Percentiles rank a stretch among this genome's conserved stretches.
These are phyloP conservation scores for Scedosporium aurantiacum DNA, from an alignment of 2,329 filamentous ascomycete genomes.

Conservation along the genomic window DNA sequence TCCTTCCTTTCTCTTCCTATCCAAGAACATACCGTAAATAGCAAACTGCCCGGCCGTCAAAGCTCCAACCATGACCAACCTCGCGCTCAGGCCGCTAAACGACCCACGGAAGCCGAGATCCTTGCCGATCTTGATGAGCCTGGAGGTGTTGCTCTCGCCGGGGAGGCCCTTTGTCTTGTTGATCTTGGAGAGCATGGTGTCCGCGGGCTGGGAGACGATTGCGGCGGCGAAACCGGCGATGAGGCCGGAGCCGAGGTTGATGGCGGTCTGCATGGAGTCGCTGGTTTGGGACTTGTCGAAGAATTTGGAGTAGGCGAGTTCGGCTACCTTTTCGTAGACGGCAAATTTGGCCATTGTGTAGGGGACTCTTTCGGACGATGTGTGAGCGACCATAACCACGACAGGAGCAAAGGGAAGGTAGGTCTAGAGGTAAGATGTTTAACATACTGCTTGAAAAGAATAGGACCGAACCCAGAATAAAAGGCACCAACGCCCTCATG, in stretches of 20 bases:
- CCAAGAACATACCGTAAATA: no score
- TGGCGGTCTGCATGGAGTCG: slow-evolving; percentile 58
- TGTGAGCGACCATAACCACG: no score
- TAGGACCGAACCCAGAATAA: slow-evolving; percentile 84
- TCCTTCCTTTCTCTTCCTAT: no score
- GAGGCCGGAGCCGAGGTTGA: slow-evolving; percentile 57
- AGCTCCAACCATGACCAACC: slow-evolving; percentile 52
- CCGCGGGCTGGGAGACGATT: slow-evolving; percentile 77
- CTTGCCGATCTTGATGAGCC: slow-evolving; percentile 78
- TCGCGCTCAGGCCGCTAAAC: slow-evolving; percentile 71
- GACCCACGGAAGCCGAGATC: slow-evolving; percentile 72
- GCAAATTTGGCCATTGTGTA: slow-evolving; percentile 96
- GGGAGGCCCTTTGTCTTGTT: slow-evolving; percentile 86
- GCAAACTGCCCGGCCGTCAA: slow-evolving; percentile 70
- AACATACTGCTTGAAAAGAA: slow-evolving; percentile 67
- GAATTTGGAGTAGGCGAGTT: slow-evolving; percentile 50
- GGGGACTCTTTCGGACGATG: slow-evolving; percentile 55
- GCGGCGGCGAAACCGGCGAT: slow-evolving; percentile 68
- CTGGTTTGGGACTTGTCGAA: slow-evolving; percentile 63
- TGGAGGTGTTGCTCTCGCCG: slow-evolving; percentile 70
- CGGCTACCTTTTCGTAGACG: slow-evolving; percentile 80
- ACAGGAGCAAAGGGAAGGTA: no score
- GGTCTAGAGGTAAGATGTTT: no score
- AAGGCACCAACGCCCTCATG: slow-evolving; percentile 75
- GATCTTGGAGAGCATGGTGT: slow-evolving; percentile 92